These are phyloP conservation scores for Stachybotrys elegans DNA, from an alignment of 2,329 filamentous ascomycete genomes.

Conservation along the genomic window DNA sequence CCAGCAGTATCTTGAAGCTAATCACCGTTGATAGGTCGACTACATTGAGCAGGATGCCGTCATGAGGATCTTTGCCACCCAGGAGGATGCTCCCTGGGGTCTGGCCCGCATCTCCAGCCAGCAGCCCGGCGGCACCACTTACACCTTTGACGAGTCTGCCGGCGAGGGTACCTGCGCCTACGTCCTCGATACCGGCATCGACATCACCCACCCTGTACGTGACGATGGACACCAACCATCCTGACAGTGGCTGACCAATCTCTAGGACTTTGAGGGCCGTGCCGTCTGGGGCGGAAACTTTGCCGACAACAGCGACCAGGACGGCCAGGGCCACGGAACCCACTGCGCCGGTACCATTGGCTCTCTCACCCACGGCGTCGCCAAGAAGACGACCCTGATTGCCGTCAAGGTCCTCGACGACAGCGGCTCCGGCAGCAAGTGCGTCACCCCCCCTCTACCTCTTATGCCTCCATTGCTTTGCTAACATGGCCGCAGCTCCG, in stretches of 20 bases:
- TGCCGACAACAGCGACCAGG: conserved; percentile 27
- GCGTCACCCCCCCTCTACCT: not conserved
- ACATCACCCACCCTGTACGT: conserved; percentile 27
- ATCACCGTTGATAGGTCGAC: conserved; percentile 19
- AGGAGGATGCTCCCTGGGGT: conserved; percentile 35
- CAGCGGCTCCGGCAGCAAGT: conserved; percentile 16
- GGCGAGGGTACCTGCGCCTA: conserved; percentile 37
- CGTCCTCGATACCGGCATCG: conserved; percentile 40
- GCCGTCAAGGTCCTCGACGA: conserved; percentile 56
- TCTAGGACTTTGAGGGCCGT: conserved; percentile 35
- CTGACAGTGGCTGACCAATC: no score
- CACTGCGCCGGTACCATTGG: conserved; percentile 42
- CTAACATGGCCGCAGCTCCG: conserved; percentile 21
- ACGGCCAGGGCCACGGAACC: conserved; percentile 42
- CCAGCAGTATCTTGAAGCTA: no score
- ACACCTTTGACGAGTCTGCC: conserved; percentile 31
- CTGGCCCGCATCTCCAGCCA: conserved; percentile 31
- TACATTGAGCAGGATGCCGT: conserved; percentile 36
- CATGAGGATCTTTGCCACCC: conserved; percentile 47
- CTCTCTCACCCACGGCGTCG: conserved; percentile 36
- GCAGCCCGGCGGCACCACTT: conserved; percentile 19
- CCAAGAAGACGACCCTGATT: conserved; percentile 36
- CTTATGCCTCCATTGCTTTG: not conserved
- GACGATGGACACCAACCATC: no score
- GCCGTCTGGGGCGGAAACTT: conserved; percentile 34